Base-by-base conservation (phyloP, 73 alveolate species). In the Symbiodinium natans region DNA sequence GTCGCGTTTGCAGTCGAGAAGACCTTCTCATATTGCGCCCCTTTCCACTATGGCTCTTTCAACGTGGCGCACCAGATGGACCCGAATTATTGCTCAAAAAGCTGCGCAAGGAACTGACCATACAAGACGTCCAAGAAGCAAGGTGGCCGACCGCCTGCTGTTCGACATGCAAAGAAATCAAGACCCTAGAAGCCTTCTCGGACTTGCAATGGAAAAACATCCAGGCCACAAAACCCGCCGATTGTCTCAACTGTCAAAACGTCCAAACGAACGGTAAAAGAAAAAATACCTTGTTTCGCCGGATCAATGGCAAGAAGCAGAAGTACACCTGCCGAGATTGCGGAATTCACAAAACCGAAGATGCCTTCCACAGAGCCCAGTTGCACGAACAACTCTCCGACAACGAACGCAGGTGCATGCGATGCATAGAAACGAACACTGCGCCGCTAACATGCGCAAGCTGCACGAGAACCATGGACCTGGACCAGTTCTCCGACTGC, bases 11-110 rank as follows among this genome's bases (percentile, higher is more conserved):
- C 39, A 23, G 40, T 75, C 86, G 95, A 3, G 33, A 59, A 3
- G 86, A 89, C 40, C 48, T 89, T 25, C 38, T 89, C 43, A 89
- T 89, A 73, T 17, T 63, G 46, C 85, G 95, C 38, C 95, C 87
- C 17, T 59, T 39, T 27, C 86, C 46, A 2, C 74, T n/a, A 52
- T 74, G 85, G 85, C 52, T 85, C 39, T 85, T 43, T 34, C 77
- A 85, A 34, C 48, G 93, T 19, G 82, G 82, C 36, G 92, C 74
- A 29, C 25, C 71, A 10, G 74, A 83, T 4, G 74, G 92, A 31
- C 42, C 56, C 25, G 33, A 4, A 42, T 27, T 83, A 33, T n/a
- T 43, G 41, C 56, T 41, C 33, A 0, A 19, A 43, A 83, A 21
- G 17, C 71, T 83, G 21, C 63, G 74, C 21, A 75, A 41, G 31